These are phyloP conservation scores for Fusarium decemcellulare DNA, from an alignment of 2,329 filamentous ascomycete genomes.

Conservation along the genomic window DNA sequence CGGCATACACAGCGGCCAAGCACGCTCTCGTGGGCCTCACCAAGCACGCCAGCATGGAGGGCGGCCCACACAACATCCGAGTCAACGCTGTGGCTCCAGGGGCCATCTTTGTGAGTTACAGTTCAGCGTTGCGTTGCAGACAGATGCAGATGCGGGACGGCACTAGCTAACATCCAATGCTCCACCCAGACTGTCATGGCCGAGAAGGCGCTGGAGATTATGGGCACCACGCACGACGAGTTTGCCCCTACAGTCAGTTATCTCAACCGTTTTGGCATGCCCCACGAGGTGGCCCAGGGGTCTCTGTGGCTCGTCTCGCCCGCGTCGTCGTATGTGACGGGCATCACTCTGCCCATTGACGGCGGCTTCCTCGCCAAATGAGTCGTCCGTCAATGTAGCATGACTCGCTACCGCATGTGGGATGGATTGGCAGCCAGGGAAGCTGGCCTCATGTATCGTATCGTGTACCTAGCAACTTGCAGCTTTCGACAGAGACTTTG, in stretches of 20 bases:
- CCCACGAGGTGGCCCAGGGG: constrained; percentile 32
- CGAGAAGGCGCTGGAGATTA: constrained; percentile 31
- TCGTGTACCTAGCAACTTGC: no score
- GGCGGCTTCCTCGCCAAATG: constrained; percentile 29
- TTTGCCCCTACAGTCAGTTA: constrained; percentile 34
- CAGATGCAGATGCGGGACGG: no score
- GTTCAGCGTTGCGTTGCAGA: background rate
- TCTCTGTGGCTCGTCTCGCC: constrained; percentile 29
- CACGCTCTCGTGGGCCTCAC: constrained; percentile 57
- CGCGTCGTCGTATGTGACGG: constrained; percentile 28
- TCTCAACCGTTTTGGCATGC: constrained; percentile 29
- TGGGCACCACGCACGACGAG: constrained; percentile 38
- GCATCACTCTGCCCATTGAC: constrained; percentile 27
- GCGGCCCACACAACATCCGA: constrained; percentile 46
- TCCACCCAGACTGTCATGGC: constrained; percentile 29
- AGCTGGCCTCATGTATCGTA: no score
- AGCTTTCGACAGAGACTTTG: background rate
- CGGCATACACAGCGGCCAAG: constrained; percentile 51
- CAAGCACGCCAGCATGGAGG: constrained; percentile 55
- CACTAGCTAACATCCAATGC: background rate
- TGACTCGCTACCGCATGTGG: background rate
- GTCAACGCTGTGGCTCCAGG: constrained; percentile 40
- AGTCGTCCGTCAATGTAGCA: background rate
- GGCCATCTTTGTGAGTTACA: constrained; percentile 34
- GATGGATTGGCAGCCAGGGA: no score